These are phyloP conservation scores for Jimgerdemannia flammicorona DNA, from an alignment of 192 early-diverging fungal species.

Conservation along the genomic window DNA sequence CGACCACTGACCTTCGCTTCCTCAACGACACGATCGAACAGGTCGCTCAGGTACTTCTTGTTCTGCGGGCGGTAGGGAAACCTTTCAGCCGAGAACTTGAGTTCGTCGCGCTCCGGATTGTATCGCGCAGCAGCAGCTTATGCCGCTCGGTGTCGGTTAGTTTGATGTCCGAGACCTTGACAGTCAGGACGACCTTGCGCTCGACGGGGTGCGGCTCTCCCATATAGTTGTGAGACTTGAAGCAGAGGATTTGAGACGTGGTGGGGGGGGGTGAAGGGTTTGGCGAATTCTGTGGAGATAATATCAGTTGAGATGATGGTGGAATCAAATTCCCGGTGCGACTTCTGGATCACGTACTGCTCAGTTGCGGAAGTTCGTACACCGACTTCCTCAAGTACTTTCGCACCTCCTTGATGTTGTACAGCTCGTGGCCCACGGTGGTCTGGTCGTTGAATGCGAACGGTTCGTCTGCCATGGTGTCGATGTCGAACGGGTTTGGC, in stretches of 20 bases:
- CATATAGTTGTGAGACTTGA: slow-evolving; percentile 45
- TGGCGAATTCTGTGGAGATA: slow-evolving; percentile 36
- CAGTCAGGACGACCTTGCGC: slow-evolving; percentile 48
- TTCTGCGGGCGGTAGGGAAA: slow-evolving; percentile 51
- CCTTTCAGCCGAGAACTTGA: slow-evolving; percentile 54
- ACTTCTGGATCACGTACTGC: slow-evolving; percentile 29
- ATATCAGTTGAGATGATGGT: background rate
- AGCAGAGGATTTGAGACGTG: slow-evolving; percentile 39
- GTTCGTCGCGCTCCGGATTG: slow-evolving; percentile 50
- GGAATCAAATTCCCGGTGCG: background rate
- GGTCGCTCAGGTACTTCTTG: slow-evolving; percentile 52
- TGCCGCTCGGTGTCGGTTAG: slow-evolving; percentile 45
- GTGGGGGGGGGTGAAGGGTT: slow-evolving; percentile 48
- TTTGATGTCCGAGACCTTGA: slow-evolving; percentile 37
- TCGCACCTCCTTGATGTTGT: slow-evolving; percentile 48
- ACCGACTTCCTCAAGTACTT: slow-evolving; percentile 53
- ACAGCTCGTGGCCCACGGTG: slow-evolving; percentile 44
- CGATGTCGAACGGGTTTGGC: slow-evolving; percentile 43
- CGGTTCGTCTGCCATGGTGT: slow-evolving; percentile 30
- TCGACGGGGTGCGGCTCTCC: slow-evolving; percentile 49
- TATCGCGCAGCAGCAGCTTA: slow-evolving; percentile 58
- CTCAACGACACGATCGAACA: slow-evolving; percentile 43
- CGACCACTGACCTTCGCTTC: slow-evolving; percentile 49
- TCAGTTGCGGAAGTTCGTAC: slow-evolving; percentile 57
- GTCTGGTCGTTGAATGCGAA: slow-evolving; percentile 54